Percentiles rank a stretch among this genome's conserved stretches.
phyloP scores from a whole-genome alignment of 192 early-diverging fungal genomes.

The Coemansia sp. region DNA sequence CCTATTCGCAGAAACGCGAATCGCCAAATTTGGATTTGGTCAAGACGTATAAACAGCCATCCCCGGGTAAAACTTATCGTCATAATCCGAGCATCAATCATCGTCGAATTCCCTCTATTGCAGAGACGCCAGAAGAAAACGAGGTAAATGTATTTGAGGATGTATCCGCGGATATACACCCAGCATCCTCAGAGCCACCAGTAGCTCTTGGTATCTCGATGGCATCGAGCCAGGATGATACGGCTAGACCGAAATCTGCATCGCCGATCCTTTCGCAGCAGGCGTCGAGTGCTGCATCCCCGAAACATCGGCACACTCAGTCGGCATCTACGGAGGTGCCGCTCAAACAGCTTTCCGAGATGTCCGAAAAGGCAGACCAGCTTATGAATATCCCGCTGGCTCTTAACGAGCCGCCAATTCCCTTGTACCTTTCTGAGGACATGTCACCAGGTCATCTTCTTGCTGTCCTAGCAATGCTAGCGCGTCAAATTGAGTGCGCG shows the following conservation, averaged over 20 bases:
- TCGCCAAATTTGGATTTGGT: too few relatives aligned
- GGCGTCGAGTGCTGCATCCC: slow-evolving; percentile 9
- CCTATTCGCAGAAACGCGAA: slow-evolving; percentile 6
- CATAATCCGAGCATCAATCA: too few relatives aligned
- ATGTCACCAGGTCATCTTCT: slow-evolving; percentile 43
- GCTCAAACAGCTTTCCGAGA: slow-evolving; percentile 1
- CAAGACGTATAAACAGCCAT: too few relatives aligned
- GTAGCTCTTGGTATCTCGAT: not conserved
- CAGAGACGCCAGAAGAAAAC: not conserved
- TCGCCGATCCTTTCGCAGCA: slow-evolving; percentile 28
- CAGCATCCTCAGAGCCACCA: not conserved
- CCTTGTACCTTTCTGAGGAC: slow-evolving; percentile 41
- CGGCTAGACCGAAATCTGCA: slow-evolving; percentile 20
- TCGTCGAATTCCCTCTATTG: not conserved
- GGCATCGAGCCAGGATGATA: not conserved
- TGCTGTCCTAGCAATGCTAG: slow-evolving; percentile 42
- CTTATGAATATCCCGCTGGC: slow-evolving; percentile 23
- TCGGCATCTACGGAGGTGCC: slow-evolving; percentile 20
- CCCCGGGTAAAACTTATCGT: too few relatives aligned
- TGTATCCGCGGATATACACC: too few relatives aligned
- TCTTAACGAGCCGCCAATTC: slow-evolving; percentile 46
- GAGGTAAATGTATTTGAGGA: too few relatives aligned
- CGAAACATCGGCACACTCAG: slow-evolving; percentile 30
- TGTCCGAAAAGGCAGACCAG: slow-evolving; percentile 12
- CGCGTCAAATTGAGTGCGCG: slow-evolving; percentile 40